Percentiles rank a stretch among this genome's conserved stretches.
phyloP scores from a whole-genome alignment of 2,329 filamentous ascomycete genomes.

The Pyricularia pennisetigena region DNA sequence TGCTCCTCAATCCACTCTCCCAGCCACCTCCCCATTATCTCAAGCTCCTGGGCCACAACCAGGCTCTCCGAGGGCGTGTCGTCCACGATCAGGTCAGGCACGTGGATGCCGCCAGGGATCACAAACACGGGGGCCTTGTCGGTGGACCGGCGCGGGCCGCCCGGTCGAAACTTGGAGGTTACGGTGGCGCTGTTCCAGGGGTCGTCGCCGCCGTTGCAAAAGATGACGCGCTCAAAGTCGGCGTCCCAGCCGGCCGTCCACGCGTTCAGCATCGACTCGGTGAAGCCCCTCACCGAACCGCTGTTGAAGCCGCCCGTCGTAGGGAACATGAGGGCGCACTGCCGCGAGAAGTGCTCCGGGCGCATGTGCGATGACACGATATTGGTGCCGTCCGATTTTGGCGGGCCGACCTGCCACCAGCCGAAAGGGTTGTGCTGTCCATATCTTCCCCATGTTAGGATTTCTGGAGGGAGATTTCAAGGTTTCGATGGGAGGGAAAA shows the following conservation, averaged over 20 bases:
- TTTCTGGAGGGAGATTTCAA: too few species aligned
- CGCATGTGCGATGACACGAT: conserved; percentile 25
- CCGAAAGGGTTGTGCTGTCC: conserved; percentile 17
- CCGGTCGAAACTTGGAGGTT: conserved; percentile 24
- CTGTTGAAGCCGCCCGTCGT: conserved; percentile 17
- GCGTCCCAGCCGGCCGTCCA: conserved; percentile 32
- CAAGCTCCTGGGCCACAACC: not conserved
- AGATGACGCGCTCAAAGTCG: conserved; percentile 24
- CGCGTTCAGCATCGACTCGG: conserved; percentile 22
- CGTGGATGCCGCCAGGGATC: conserved; percentile 25
- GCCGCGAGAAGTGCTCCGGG: conserved; percentile 26
- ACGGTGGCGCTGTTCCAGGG: conserved; percentile 30
- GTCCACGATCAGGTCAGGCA: not conserved
- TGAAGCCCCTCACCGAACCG: conserved; percentile 22
- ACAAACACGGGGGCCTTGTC: conserved; percentile 21
- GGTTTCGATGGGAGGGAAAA: not conserved
- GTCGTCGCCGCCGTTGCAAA: conserved; percentile 29
- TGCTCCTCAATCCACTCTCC: not conserved
- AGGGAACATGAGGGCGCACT: conserved; percentile 38
- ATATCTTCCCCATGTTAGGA: not conserved
- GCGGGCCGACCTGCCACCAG: conserved; percentile 33
- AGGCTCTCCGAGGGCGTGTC: not conserved
- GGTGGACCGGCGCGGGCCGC: conserved; percentile 23
- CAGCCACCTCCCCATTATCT: not conserved
- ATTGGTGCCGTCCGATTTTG: conserved; percentile 22